Base-by-base conservation (phyloP, 75 land plant species). In the Azolla pinnata region DNA sequence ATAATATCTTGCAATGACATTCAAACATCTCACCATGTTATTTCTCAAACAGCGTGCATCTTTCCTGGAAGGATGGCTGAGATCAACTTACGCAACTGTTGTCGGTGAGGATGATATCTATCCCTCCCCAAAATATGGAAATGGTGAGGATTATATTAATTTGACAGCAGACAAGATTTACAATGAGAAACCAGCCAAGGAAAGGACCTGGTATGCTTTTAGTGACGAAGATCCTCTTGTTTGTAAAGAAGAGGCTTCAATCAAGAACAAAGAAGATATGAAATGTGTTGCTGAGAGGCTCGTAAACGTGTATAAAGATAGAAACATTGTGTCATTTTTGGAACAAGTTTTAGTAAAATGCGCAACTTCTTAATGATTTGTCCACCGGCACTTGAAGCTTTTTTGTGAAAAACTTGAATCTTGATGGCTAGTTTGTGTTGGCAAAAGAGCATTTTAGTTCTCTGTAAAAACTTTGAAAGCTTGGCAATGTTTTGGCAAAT, bases 231-330 rank as follows among this genome's bases (percentile, higher is more conserved):
- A 38, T 30, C 35, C 21, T 34, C 54, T n/a, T 9, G 40, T 33
- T 26, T 21, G 56, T 31, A 61, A 31, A 14, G 29, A 29, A 30
- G 29, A 45, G 21, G 9, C 18, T 18, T 18, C 49, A 7, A 21
- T 46, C 2, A 24, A 33, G 7, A 67, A 35, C 49, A 26, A 47
- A 18, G 56, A 32, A 10, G 53, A 47, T 51, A 46, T 60, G 17
- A 38, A 46, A 18, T 28, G 44, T 14, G 63, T 62, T 5, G 42
- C 34, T 20, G 31, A 35, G 47, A 42, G 31, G 23, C 55, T 67
- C 19, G 40, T 40, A 53, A 53, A 46, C 1, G 60, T 67, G 70
- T 67, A 67, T 29, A 60, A 2, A 48, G 48, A 59, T 50, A 63
- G 70, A 8, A 47, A 47, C n/a, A n/a, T n/a, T n/a, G n/a, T n/a